Evolutionary conservation across 495 filamentous ascomycete species (phyloP), one percentile per base, ranked within the genome.

Genomic region (Penicillium argentinense): DNA sequence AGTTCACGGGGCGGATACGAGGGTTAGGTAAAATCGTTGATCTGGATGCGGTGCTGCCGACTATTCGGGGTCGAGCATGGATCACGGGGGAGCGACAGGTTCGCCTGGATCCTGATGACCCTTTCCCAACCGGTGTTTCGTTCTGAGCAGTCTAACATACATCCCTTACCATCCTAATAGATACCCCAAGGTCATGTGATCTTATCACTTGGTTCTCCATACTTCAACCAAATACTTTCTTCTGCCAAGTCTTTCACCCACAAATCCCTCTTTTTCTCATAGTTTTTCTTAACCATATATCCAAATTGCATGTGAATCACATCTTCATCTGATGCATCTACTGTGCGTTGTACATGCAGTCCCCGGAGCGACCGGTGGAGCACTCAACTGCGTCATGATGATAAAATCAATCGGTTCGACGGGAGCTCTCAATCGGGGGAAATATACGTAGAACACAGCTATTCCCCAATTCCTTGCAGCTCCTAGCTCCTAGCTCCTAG

Each of bases 11-110:
- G 29, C 53, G 48, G 3, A 68, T 68, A 33, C 51, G 60, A 7
- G 65, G 63, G 0, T 56, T 41, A 0, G 53, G 61, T 1, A 53
- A 38, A 4, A 58, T 68, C 5, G 63, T 57, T 0, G 26, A 53
- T 1, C 60, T 59, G 39, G 23, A 39, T 16, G 65, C 63, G 14
- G 53, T 68, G 11, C 46, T 66, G 6, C 63, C 64, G 9, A 62
- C 63, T 5, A 56, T 68, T 5, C 57, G 56, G 29, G 64, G 64
- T 25, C 39, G 62, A 11, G 64, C 55, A n/a, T 68, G 64, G 64
- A 68, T 68, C 19, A 66, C 64, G 3, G 56, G 59, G 9, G 66
- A 59, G 30, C 56, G 62, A 23, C 56, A 61, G n/a, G 30, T 66
- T 3, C 54, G 66, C 22, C 39, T 68, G 14, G 64, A 68, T 29